A percentile compares a stretch with the other conserved stretches of the same genome.
Evolutionary conservation across 108 stramenopile genomes (phyloP).

Genomic region (Skeletonema grethae): DNA sequence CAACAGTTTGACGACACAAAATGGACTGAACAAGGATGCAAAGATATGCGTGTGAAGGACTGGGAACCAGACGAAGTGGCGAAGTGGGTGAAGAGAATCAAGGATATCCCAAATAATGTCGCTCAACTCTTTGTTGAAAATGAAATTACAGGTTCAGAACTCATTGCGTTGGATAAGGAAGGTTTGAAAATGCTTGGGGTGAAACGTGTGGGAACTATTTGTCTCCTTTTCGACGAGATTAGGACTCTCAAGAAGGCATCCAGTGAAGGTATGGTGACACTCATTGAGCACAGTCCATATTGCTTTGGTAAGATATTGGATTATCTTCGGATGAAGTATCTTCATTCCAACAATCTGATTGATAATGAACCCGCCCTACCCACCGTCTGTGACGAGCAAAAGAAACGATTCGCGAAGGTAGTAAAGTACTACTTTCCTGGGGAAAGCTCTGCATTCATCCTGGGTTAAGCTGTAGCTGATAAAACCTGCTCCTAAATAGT

Average conservation of each 20-base stretch:
- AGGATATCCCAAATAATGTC: conserved; percentile 25
- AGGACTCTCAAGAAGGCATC: conserved; percentile 10
- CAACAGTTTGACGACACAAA: conserved; percentile 18
- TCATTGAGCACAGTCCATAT: conserved; percentile 41
- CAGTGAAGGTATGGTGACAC: conserved; percentile 13
- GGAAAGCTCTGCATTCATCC: not conserved
- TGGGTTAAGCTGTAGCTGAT: not conserved
- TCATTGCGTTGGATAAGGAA: conserved; percentile 35
- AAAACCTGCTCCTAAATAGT: too few species aligned
- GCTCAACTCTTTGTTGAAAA: conserved; percentile 23
- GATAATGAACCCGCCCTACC: conserved; percentile 7
- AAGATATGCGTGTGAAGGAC: not conserved
- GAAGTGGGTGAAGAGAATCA: conserved; percentile 19
- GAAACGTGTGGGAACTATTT: conserved; percentile 17
- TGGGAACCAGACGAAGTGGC: conserved; percentile 25
- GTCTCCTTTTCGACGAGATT: conserved; percentile 31
- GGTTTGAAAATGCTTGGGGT: conserved; percentile 35
- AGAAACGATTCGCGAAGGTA: conserved; percentile 8
- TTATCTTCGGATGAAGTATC: conserved; percentile 6
- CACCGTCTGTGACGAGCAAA: not conserved
- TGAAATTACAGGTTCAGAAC: conserved; percentile 24
- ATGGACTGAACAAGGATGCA: conserved; percentile 21
- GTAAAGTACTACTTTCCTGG: conserved; percentile 22
- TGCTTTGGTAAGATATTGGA: too few species aligned
- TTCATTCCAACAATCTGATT: conserved; percentile 7